Base-by-base conservation (phyloP, 1,284 basidiomycete genomes). In the Austropuccinia psidii region DNA sequence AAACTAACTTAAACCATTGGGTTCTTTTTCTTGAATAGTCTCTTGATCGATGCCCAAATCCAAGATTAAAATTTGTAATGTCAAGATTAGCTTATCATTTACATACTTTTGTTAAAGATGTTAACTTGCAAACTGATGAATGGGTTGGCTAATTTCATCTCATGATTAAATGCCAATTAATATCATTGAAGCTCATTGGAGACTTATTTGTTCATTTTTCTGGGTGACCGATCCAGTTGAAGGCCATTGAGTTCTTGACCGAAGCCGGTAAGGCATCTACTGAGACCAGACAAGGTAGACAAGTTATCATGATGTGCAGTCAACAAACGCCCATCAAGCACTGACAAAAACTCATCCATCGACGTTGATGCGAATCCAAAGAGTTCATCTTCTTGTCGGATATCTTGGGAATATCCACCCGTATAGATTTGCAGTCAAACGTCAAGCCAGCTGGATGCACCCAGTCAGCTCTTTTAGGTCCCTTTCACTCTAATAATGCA, bases 331-430 rank as follows among this genome's bases (percentile, higher is more conserved):
- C 77, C 29, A 41, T 65, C 19, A 74, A 60, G 75, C 70, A 39
- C 81, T 81, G 33, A 81, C 81, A 77, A 81, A 82, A 79, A 82
- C 81, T 77, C 81, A 81, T 27, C 79, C 80, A 19, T 80, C 79
- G 76, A 81, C 81, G n/a, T 33, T 55, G 37, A 31, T 27, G 2
- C 21, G 31, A 50, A 3, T 43, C 27, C 78, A 82, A 91, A 82
- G 91, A 93, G 79, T 90, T 90, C 79, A 90, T 92, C 77, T 85
- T 92, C 2, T 84, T 93, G 15, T 91, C 89, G 0, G 90, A 91
- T 79, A 83, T 86, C 0, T 82, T 93, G 1, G 91, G 91, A 9
- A 85, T 90, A 1, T 91, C 90, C 0, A 86, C 88, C 0, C 83
- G 93, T 66, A 88, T 93, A 7, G 89, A 92, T 77, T 82, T 86